These are phyloP conservation scores for Aspergillus awamori DNA, from an alignment of 2,329 filamentous ascomycete genomes.

Conservation along the genomic window DNA sequence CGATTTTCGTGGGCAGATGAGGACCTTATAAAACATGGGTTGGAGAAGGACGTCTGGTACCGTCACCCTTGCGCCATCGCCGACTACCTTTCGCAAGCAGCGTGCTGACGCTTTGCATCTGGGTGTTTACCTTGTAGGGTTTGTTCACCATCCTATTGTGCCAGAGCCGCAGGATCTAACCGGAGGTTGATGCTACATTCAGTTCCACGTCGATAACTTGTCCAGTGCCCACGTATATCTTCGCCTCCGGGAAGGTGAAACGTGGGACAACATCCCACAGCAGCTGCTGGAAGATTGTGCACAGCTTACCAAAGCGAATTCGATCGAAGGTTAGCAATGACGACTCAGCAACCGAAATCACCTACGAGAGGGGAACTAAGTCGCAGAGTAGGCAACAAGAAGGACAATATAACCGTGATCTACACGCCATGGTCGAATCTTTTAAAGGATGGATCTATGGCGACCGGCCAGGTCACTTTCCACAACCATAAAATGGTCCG, in stretches of 20 bases:
- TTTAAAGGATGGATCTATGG: conserved; percentile 94
- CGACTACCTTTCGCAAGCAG: not conserved
- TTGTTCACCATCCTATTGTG: conserved; percentile 21
- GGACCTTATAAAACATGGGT: conserved; percentile 90
- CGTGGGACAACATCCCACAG: conserved; percentile 79
- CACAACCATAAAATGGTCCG: conserved; percentile 84
- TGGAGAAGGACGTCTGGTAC: conserved; percentile 94
- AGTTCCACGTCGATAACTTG: conserved; percentile 98
- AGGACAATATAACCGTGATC: conserved; percentile 94
- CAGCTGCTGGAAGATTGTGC: conserved; percentile 82
- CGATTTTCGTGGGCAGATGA: conserved; percentile 67
- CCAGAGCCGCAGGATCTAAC: not conserved
- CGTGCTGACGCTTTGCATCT: conserved; percentile 2
- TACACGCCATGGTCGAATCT: conserved; percentile 98
- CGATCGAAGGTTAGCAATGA: conserved; percentile 74
- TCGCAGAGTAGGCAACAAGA: conserved; percentile 77
- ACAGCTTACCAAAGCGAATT: conserved; percentile 98
- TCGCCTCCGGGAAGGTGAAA: conserved; percentile 73
- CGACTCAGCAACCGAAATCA: not conserved
- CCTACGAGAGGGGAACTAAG: conserved; percentile 20
- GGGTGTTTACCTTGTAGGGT: conserved; percentile 32
- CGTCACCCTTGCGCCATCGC: conserved; percentile 4
- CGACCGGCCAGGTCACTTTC: conserved; percentile 90
- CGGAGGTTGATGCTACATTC: conserved; percentile 16
- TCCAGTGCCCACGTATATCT: conserved; percentile 97